These are phyloP conservation scores for Arthrobotrys iridis DNA, from an alignment of 2,329 filamentous ascomycete genomes.

Conservation along the genomic window DNA sequence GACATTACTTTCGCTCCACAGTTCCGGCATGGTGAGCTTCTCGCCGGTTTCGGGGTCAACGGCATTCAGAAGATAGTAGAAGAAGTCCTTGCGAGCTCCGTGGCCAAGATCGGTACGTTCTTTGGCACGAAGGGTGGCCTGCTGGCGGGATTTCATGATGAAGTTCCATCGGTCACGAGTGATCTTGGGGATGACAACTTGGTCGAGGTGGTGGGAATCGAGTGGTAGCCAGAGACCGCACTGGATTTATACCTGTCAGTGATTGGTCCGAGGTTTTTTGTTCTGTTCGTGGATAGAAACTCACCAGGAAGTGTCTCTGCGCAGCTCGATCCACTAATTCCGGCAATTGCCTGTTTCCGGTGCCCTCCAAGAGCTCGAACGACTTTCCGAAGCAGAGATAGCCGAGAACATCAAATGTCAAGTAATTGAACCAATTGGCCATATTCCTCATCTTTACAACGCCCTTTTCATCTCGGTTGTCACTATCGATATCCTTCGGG, in stretches of 20 bases:
- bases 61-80: conserved; percentile 66
- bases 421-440: conserved; percentile 63
- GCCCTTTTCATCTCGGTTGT: conserved; percentile 62
- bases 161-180: conserved; percentile 74
- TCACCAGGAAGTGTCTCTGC: conserved; percentile 63
- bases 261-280: not conserved
- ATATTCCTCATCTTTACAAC: conserved; percentile 72
- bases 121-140: conserved; percentile 55
- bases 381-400: conserved; percentile 67
- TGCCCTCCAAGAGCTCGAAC: conserved; percentile 65
- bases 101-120: conserved; percentile 63
- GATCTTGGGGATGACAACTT: conserved; percentile 73
- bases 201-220: conserved; percentile 73
- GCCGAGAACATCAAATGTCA: conserved; percentile 66
- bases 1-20: conserved; percentile 77
- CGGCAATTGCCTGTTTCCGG: conserved; percentile 64
- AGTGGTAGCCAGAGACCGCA: conserved; percentile 78
- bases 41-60: conserved; percentile 76
- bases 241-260: conserved; percentile 60
- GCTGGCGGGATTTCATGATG: conserved; percentile 73
- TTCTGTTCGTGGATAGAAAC: conserved; percentile 39
- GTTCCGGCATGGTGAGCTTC: conserved; percentile 73
- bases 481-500: conserved; percentile 64
- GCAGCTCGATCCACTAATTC: conserved; percentile 63
- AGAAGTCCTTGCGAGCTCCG: conserved; percentile 63